Evolutionary conservation across 768 basidiomycete species (phyloP).

Genomic region (Lactarius indigo): DNA sequence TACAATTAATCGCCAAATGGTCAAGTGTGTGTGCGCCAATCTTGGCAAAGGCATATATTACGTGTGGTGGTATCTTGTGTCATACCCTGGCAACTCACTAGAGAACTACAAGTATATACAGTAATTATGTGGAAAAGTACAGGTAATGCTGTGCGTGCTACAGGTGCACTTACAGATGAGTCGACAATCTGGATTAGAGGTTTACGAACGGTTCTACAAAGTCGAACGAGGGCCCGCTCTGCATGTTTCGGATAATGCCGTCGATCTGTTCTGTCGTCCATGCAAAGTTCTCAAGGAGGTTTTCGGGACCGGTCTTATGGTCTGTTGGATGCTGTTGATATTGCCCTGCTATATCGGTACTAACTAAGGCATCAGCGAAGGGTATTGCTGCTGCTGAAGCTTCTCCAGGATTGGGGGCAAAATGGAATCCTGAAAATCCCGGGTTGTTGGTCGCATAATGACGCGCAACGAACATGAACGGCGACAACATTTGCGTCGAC

Average conservation of each 20-base stretch:
- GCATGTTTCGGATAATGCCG: constrained; percentile 6
- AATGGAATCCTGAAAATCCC: constrained; percentile 1
- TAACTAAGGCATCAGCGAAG: background rate
- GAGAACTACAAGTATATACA: constrained; percentile 19
- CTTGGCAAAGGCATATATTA: background rate
- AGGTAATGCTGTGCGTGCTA: background rate
- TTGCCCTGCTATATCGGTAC: background rate
- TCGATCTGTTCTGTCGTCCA: constrained; percentile 15
- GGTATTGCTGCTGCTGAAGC: background rate
- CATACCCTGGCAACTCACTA: background rate
- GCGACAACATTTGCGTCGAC: background rate
- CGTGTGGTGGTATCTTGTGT: background rate
- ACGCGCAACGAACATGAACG: constrained; percentile 11
- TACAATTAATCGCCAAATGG: background rate
- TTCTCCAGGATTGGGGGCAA: background rate
- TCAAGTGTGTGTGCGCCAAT: background rate
- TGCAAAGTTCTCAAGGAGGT: background rate
- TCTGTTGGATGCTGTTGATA: background rate
- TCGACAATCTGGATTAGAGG: background rate
- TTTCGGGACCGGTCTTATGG: background rate
- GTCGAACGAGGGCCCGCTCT: background rate
- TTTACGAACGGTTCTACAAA: background rate
- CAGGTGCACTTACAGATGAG: background rate
- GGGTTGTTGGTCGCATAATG: background rate
- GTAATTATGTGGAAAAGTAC: background rate